A percentile compares a stretch with the other conserved stretches of the same genome.
phyloP scores from a whole-genome alignment of 1,139 yeast species.

The Saccharomycopsis hybrid region DNA sequence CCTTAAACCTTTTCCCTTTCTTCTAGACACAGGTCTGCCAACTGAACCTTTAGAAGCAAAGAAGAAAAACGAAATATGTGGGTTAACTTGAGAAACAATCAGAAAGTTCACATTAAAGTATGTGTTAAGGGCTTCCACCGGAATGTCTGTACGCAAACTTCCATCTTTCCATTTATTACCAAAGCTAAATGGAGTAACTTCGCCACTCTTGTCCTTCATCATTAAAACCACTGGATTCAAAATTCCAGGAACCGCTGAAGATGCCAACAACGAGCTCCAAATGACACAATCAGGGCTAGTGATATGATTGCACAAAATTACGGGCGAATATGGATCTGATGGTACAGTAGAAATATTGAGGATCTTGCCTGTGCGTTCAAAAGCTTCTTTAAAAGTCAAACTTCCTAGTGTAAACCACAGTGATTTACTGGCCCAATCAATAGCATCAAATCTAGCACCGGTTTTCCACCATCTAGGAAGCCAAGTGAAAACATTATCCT shows the following conservation, averaged over 20 bases:
- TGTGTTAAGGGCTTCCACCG: constrained; percentile 62
- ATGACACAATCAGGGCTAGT: constrained; percentile 80
- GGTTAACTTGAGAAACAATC: constrained; percentile 76
- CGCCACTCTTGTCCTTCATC: constrained; percentile 50
- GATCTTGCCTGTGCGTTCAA: constrained; percentile 59
- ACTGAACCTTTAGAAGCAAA: constrained; percentile 79
- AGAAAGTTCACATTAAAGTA: constrained; percentile 73
- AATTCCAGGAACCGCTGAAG: constrained; percentile 83
- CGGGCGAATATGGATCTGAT: constrained; percentile 78
- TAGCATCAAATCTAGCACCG: constrained; percentile 73
- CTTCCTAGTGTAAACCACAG: constrained; percentile 71
- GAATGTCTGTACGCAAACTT: constrained; percentile 64
- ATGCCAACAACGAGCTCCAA: constrained; percentile 72
- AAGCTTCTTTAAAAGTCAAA: constrained; percentile 65
- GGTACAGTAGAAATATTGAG: constrained; percentile 75
- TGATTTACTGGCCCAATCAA: constrained; percentile 66
- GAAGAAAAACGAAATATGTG: constrained; percentile 70
- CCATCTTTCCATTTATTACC: constrained; percentile 79
- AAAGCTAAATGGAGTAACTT: constrained; percentile 59
- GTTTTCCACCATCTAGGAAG: constrained; percentile 61
- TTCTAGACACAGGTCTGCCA: constrained; percentile 68
- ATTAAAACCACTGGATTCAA: constrained; percentile 73
- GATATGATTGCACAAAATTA: constrained; percentile 66
- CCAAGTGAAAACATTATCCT: constrained; percentile 59
- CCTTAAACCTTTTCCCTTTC: constrained; percentile 52